phyloP scores from a whole-genome alignment of 2,329 filamentous ascomycete species.

The Colletotrichum liaoningense region DNA sequence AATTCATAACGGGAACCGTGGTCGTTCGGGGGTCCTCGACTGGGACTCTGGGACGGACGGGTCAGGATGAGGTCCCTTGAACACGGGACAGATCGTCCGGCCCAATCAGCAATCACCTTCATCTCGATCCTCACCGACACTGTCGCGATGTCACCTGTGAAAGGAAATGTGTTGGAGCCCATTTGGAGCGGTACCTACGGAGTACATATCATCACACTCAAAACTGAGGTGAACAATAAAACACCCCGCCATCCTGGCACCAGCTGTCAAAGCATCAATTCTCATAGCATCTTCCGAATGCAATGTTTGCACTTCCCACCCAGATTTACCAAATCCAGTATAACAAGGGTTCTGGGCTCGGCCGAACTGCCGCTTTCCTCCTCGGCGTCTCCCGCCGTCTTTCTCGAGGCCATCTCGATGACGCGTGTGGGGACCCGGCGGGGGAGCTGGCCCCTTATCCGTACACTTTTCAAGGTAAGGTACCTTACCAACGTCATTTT shows the following conservation, averaged over 20 bases:
- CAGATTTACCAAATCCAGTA: neutral
- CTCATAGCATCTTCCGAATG: neutral
- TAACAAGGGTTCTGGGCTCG: constrained; percentile 21
- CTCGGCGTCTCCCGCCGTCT: constrained; percentile 17
- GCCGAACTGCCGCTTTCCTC: constrained; percentile 26
- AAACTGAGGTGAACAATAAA: neutral
- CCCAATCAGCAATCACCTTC: constrained; percentile 11
- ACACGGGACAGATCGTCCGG: constrained; percentile 30
- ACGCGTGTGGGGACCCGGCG: constrained; percentile 23
- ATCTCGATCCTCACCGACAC: neutral
- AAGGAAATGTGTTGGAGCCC: too few relatives aligned
- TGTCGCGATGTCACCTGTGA: constrained; percentile 3
- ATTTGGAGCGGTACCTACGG: neutral
- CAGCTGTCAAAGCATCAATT: neutral
- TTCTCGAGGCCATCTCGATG: constrained; percentile 31
- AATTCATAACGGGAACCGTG: neutral
- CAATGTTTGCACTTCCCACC: neutral
- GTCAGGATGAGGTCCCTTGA: constrained; percentile 26
- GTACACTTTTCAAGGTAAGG: too few relatives aligned
- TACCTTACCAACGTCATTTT: constrained; percentile 28
- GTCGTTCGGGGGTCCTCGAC: constrained; percentile 9
- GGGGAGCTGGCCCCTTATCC: constrained; percentile 9
- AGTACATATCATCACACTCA: too few relatives aligned
- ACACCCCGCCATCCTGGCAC: neutral
- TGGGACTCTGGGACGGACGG: neutral